phyloP scores from a whole-genome alignment of 495 filamentous ascomycete species.

The Pyrenopolyporus hunteri region DNA sequence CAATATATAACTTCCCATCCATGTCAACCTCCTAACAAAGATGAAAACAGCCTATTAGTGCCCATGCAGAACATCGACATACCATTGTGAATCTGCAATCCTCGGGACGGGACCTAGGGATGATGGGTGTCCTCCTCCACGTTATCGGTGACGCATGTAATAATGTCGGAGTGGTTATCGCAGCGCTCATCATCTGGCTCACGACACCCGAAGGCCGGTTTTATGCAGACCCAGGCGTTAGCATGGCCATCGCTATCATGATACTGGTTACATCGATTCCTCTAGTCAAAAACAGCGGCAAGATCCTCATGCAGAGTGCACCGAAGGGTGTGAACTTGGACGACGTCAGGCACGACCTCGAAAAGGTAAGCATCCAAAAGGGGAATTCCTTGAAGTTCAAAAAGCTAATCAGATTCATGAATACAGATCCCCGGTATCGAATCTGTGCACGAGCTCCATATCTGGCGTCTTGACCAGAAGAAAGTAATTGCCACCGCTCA shows the following conservation, averaged over 20 bases:
- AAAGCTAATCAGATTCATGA: no score
- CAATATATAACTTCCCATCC: conserved; percentile 34
- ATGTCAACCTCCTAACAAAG: conserved; percentile 66
- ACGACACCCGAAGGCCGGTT: conserved; percentile 56
- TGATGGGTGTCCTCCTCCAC: conserved; percentile 90
- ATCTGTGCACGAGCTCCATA: conserved; percentile 88
- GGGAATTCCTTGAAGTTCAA: not conserved
- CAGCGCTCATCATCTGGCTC: conserved; percentile 85
- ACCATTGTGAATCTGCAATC: conserved; percentile 34
- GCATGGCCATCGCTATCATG: conserved; percentile 83
- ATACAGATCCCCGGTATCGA: conserved; percentile 73
- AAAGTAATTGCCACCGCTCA: conserved; percentile 88
- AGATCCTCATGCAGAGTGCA: conserved; percentile 87
- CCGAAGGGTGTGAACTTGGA: conserved; percentile 77
- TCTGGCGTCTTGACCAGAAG: conserved; percentile 91
- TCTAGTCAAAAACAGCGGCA: conserved; percentile 84
- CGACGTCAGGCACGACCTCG: conserved; percentile 88
- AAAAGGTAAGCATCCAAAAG: conserved; percentile 49
- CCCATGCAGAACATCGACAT: conserved; percentile 67
- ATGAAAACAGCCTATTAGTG: conserved; percentile 57
- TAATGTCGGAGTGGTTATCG: conserved; percentile 89
- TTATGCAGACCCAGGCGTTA: conserved; percentile 86
- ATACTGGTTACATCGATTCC: conserved; percentile 87
- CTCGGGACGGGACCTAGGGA: conserved; percentile 72
- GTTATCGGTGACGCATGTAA: conserved; percentile 91